Conservation (phyloP, 345 rosid genomes). For the Moricandia moricandioides region DNA sequence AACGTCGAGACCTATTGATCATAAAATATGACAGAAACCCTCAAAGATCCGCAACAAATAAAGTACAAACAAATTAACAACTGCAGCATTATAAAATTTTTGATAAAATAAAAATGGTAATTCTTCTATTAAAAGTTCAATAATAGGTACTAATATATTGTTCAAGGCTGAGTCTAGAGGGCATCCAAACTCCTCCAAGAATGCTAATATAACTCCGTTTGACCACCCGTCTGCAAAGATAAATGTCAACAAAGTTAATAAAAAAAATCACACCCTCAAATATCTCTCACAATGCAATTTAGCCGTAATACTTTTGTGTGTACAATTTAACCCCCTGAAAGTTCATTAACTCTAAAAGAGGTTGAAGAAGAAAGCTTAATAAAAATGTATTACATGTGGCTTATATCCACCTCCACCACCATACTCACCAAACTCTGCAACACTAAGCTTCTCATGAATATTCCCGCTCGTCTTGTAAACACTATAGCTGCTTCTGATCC, state of each 20-base stretch:
- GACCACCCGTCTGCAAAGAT: constrained; percentile 85
- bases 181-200: constrained; percentile 94
- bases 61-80: too few relatives aligned
- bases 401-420: constrained; percentile 70
- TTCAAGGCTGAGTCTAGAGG: constrained; percentile 39
- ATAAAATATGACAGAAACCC: too few relatives aligned
- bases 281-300: neutral
- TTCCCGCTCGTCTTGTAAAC: constrained; percentile 52
- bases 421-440: constrained; percentile 46
- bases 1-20: too few relatives aligned
- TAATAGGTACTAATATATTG: constrained; percentile 20
- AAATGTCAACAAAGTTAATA: neutral
- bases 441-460: constrained; percentile 51
- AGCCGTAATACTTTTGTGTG: neutral
- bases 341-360: neutral
- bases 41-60: too few relatives aligned
- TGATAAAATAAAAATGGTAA: neutral
- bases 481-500: constrained; percentile 65
- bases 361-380: neutral
- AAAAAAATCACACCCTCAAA: neutral
- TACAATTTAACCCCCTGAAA: neutral
- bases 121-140: neutral
- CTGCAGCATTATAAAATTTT: neutral
- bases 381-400: constrained; percentile 47
- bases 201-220: constrained; percentile 75